Conservation (phyloP, 2,329 filamentous ascomycete species). For the Xylariaceae sp. region DNA sequence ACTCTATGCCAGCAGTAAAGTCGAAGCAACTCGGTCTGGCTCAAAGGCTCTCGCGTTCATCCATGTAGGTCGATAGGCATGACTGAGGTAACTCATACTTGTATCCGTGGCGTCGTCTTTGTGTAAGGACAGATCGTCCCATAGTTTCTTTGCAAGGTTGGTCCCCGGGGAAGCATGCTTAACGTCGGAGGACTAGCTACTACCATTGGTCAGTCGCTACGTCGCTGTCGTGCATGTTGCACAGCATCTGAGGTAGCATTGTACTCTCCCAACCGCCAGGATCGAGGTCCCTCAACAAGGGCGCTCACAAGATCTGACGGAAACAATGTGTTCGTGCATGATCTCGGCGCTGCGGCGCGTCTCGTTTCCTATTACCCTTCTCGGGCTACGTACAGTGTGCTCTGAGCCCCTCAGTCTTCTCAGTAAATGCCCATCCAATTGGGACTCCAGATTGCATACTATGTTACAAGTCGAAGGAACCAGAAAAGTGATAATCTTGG, state of each 20-base stretch:
- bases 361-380: slow-evolving; percentile 35
- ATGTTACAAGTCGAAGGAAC: no score
- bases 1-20: no score
- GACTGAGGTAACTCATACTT: no score
- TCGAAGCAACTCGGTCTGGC: no score
- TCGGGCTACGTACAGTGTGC: slow-evolving; percentile 24
- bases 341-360: slow-evolving; percentile 32
- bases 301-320: slow-evolving; percentile 32
- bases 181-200: not conserved
- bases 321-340: slow-evolving; percentile 30
- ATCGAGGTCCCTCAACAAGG: slow-evolving; percentile 23
- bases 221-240: slow-evolving; percentile 25
- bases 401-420: slow-evolving; percentile 10
- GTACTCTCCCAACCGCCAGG: slow-evolving; percentile 31
- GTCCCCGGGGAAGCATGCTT: not conserved
- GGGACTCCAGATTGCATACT: no score
- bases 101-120: no score
- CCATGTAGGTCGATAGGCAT: no score
- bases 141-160: not conserved
- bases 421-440: no score
- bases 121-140: not conserved
- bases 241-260: slow-evolving; percentile 28
- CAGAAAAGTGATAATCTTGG: no score
- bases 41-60: no score
- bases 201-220: slow-evolving; percentile 13